phyloP scores from a whole-genome alignment of 2,329 filamentous ascomycete species.

The Neonectria hederae region DNA sequence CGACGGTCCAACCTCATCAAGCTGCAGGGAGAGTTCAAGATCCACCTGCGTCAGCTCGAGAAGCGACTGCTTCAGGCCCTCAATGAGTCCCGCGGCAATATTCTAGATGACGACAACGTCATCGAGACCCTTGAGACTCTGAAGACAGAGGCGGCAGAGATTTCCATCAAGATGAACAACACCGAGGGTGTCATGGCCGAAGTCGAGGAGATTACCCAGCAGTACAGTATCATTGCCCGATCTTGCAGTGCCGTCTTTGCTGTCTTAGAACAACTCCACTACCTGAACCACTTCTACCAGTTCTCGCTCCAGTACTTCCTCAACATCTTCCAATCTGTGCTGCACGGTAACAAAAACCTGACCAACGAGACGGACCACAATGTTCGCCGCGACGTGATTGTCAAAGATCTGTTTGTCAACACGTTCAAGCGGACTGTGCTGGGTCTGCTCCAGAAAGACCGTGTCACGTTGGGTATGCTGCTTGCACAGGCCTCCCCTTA shows the following conservation, averaged over 20 bases:
- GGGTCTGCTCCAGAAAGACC: slow-evolving; percentile 91
- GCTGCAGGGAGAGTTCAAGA: slow-evolving; percentile 97
- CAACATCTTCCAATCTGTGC: slow-evolving; percentile 94
- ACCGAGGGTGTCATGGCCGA: slow-evolving; percentile 98
- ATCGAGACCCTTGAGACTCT: slow-evolving; percentile 97
- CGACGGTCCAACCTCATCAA: slow-evolving; percentile 97
- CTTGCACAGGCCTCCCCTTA: slow-evolving; percentile 96
- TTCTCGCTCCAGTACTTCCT: slow-evolving; percentile 99
- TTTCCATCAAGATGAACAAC: slow-evolving; percentile 94
- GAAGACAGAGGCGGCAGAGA: slow-evolving; percentile 97
- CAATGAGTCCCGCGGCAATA: slow-evolving; percentile 97
- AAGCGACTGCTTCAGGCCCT: slow-evolving; percentile 93
- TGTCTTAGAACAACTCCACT: slow-evolving; percentile 94
- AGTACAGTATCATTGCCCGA: slow-evolving; percentile 92
- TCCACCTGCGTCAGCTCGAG: slow-evolving; percentile 95
- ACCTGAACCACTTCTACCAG: slow-evolving; percentile 99
- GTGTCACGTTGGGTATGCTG: slow-evolving; percentile 92
- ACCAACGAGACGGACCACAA: slow-evolving; percentile 78
- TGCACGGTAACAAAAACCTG: slow-evolving; percentile 81
- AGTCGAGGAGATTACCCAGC: slow-evolving; percentile 92
- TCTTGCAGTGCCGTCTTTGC: slow-evolving; percentile 98
- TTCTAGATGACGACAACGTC: slow-evolving; percentile 96
- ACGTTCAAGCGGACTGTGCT: slow-evolving; percentile 94
- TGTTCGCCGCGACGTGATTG: slow-evolving; percentile 85
- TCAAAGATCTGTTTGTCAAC: slow-evolving; percentile 89